These are phyloP conservation scores for Tetracentron sinense DNA, from an alignment of 164 flowering plant species.

Conservation along the genomic window DNA sequence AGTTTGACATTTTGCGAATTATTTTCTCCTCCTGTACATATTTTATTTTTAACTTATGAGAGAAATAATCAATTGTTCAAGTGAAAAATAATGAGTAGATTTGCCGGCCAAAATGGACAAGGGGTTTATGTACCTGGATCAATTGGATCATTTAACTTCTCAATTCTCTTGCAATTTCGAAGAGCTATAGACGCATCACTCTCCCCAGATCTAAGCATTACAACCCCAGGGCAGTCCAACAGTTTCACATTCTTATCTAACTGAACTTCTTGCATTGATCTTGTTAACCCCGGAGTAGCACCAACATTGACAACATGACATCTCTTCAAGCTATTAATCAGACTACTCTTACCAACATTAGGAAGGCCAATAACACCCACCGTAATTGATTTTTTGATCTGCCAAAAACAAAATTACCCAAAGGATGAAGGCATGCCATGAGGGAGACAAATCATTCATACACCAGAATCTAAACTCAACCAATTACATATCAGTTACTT, in stretches of 20 bases:
- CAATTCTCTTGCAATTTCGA: slow-evolving; percentile 93
- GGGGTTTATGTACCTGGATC: slow-evolving; percentile 66
- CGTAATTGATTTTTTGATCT: slow-evolving; percentile 87
- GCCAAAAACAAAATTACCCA: slow-evolving; percentile 23
- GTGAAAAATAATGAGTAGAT: background rate
- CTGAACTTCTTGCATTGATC: slow-evolving; percentile 95
- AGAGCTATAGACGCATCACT: slow-evolving; percentile 78
- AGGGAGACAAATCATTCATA: background rate
- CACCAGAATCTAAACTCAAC: background rate
- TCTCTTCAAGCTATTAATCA: slow-evolving; percentile 92
- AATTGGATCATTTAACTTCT: slow-evolving; percentile 84
- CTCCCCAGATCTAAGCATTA: slow-evolving; percentile 67
- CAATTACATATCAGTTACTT: too few species aligned
- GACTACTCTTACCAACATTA: slow-evolving; percentile 98
- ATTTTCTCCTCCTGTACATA: background rate
- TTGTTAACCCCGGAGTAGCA: slow-evolving; percentile 93
- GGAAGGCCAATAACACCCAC: slow-evolving; percentile 93
- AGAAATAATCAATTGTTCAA: background rate
- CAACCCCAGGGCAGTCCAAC: slow-evolving; percentile 99
- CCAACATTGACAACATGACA: slow-evolving; percentile 90
- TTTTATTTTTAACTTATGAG: background rate
- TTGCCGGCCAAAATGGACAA: background rate
- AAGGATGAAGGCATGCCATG: background rate
- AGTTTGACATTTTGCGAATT: too few species aligned
- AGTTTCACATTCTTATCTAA: slow-evolving; percentile 89